Conservation (phyloP, 2,329 filamentous ascomycete species). For the Ophiostoma sp. region DNA sequence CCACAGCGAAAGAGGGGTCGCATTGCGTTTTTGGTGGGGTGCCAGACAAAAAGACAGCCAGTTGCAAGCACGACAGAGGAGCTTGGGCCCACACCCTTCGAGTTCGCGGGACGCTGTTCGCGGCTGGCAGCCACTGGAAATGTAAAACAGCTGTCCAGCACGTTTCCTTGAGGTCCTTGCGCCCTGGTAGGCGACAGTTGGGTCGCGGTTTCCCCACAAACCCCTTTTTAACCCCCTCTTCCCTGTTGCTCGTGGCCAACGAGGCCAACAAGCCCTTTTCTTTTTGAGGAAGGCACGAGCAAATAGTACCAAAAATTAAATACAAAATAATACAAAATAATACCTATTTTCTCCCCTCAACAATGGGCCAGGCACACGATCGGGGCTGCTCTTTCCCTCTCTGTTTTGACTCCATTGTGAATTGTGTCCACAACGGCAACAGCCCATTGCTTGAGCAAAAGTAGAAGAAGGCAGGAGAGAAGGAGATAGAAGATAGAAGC, state of each 20-base stretch:
- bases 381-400: neutral
- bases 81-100: neutral
- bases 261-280: slow-evolving; percentile 13
- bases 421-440: slow-evolving; percentile 19
- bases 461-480: slow-evolving; percentile 11
- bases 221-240: neutral
- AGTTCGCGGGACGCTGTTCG: neutral
- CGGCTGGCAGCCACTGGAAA: neutral
- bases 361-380: neutral
- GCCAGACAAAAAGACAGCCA: neutral
- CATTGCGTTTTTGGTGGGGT: slow-evolving; percentile 9
- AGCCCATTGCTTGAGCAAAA: neutral
- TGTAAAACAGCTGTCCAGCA: neutral
- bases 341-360: neutral
- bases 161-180: neutral
- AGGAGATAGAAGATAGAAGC: neutral
- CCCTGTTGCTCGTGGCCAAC: neutral
- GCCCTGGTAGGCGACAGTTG: neutral
- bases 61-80: neutral
- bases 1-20: neutral
- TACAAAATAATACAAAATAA: slow-evolving; percentile 2
- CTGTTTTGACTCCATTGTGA: neutral
- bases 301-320: slow-evolving; percentile 10
- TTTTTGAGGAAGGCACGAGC: slow-evolving; percentile 18
- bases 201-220: slow-evolving; percentile 15